Conservation (phyloP, 2,329 filamentous ascomycete species). For the Cercospora beticola region DNA sequence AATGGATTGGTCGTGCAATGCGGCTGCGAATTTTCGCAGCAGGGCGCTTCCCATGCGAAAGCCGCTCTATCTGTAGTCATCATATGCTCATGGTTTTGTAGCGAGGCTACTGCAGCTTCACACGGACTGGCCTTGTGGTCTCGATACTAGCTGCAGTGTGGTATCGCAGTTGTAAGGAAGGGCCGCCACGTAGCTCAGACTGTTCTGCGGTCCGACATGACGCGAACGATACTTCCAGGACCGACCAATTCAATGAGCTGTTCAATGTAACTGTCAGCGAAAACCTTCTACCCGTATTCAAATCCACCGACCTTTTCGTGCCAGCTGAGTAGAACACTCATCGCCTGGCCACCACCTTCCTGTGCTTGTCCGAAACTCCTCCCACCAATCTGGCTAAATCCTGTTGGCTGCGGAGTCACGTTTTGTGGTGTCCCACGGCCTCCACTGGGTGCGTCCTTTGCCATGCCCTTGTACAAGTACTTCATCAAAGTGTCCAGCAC, state of each 20-base stretch:
- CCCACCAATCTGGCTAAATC: slow-evolving; percentile 74
- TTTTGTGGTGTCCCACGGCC: slow-evolving; percentile 35
- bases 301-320: slow-evolving; percentile 71
- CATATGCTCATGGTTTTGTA: background rate
- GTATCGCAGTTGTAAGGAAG: background rate
- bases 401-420: slow-evolving; percentile 73
- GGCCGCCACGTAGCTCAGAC: slow-evolving; percentile 56
- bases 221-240: slow-evolving; percentile 81
- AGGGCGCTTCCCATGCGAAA: background rate
- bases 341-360: slow-evolving; percentile 72
- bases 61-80: background rate
- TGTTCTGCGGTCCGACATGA: slow-evolving; percentile 94
- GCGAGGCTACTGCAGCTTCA: background rate
- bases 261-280: slow-evolving; percentile 8
- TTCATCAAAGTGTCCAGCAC: slow-evolving; percentile 94
- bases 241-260: slow-evolving; percentile 87
- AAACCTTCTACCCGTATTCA: background rate
- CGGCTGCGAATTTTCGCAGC: background rate
- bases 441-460: slow-evolving; percentile 38
- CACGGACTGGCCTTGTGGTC: background rate
- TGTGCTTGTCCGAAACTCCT: slow-evolving; percentile 56
- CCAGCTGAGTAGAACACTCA: slow-evolving; percentile 98
- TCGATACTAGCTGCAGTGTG: background rate
- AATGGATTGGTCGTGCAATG: background rate
- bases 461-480: slow-evolving; percentile 95